Base-by-base conservation (phyloP, 805 yeast genomes). In the Suhomyces prunicola region DNA sequence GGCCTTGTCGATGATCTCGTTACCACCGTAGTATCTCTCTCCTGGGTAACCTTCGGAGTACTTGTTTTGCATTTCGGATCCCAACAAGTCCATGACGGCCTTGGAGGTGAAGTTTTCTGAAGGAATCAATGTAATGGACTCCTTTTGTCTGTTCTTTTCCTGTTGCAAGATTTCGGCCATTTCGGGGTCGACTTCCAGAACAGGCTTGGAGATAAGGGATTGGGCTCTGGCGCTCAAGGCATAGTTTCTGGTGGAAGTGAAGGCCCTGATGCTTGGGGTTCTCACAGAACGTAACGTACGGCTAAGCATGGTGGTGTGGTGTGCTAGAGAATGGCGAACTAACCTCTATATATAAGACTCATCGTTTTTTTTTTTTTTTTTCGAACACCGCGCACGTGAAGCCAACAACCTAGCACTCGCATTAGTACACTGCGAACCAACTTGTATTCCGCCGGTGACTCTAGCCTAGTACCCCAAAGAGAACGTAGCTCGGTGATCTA, bases 21-120 rank as follows among this genome's bases (percentile, higher is more conserved):
- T 94, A 71, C 98, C 98, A 73, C 99, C 99, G 72, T 94, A 94
- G 81, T 94, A 94, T 74, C 99, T 86, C 58, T 96, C 97, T 61
- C 98, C 98, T 55, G 99, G 99, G 78, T 94, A 93, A 58, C 99
- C 99, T 78, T 94, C 99, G 40, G 97, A 91, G 79, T 94, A 94
- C 80, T 94, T 94, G 85, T 94, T 94, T 72, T 89, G 89, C 97
- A 94, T 90, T 71, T 96, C 97, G 49, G 98, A 87, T 61, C 99
- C 99, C 66, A 93, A 85, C 33, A 96, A 90, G 67, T 94, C 98
- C 78, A 93, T 88, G 46, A 94, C 99, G 42, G 98, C 88, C 62
- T 88, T 88, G 51, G 97, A 88, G 53, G 99, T 94, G 80, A 93
- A 92, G 76, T 94, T 94, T 79, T 94, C 99, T 51, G 97, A 89